phyloP scores from a whole-genome alignment of 2,329 filamentous ascomycete genomes.

The Pleomassaria siparia region DNA sequence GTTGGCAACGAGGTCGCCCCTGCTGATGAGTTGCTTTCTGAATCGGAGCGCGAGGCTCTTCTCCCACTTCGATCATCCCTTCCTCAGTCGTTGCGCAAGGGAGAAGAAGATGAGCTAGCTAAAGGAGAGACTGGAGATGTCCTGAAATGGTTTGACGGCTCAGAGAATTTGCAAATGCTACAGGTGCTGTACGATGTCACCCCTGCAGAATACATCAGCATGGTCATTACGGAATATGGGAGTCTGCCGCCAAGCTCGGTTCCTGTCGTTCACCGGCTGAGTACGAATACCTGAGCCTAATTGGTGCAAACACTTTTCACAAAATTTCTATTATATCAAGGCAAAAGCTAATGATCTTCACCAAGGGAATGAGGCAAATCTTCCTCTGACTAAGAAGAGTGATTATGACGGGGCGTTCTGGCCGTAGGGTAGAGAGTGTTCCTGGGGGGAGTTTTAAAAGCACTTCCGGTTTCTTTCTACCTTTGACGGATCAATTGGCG shows the following conservation, averaged over 20 bases:
- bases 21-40: slow-evolving; percentile 62
- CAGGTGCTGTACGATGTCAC: slow-evolving; percentile 93
- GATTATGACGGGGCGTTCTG: neutral
- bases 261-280: slow-evolving; percentile 67
- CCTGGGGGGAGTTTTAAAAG: neutral
- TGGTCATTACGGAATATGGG: slow-evolving; percentile 90
- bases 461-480: too few species aligned
- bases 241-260: slow-evolving; percentile 84
- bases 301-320: neutral
- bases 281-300: slow-evolving; percentile 34
- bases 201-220: slow-evolving; percentile 79
- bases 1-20: slow-evolving; percentile 91
- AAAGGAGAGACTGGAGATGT: slow-evolving; percentile 31
- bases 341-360: neutral
- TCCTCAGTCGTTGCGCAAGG: slow-evolving; percentile 16
- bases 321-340: neutral
- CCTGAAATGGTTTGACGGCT: slow-evolving; percentile 40
- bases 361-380: neutral
- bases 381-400: neutral
- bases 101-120: slow-evolving; percentile 23
- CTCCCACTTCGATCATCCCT: slow-evolving; percentile 33
- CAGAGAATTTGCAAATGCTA: slow-evolving; percentile 57
- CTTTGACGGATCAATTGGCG: too few species aligned
- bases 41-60: slow-evolving; percentile 33
- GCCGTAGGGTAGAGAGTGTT: neutral